A percentile compares a stretch with the other conserved stretches of the same genome.
Evolutionary conservation across 1,284 basidiomycete genomes (phyloP).

Genomic region (Golubevia sp.): DNA sequence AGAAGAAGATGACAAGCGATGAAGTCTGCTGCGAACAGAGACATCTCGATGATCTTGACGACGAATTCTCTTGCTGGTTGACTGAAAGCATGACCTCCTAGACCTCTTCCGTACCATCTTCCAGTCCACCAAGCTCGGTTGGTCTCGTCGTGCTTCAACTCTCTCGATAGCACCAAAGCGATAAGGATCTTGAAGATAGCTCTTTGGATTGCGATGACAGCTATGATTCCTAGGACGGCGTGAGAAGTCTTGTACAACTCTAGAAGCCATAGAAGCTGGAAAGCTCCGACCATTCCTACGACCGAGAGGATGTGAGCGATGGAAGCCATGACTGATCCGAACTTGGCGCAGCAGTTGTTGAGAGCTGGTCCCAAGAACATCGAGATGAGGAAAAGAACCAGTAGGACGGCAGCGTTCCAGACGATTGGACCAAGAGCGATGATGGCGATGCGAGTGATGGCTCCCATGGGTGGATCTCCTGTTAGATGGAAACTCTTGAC

Average conservation of each 20-base stretch:
- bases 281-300: constrained; percentile 36
- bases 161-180: constrained; percentile 53
- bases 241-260: constrained; percentile 9
- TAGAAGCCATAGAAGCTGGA: background rate
- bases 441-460: constrained; percentile 87
- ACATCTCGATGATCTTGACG: constrained; percentile 62
- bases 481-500: constrained; percentile 56
- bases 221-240: constrained; percentile 77
- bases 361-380: constrained; percentile 90
- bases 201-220: constrained; percentile 72
- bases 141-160: constrained; percentile 61
- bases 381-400: constrained; percentile 85
- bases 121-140: constrained; percentile 62
- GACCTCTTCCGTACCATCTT: constrained; percentile 59
- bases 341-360: constrained; percentile 67
- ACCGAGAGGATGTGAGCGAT: constrained; percentile 57
- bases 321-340: constrained; percentile 58
- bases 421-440: constrained; percentile 93
- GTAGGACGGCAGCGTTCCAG: constrained; percentile 86
- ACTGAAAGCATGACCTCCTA: constrained; percentile 58
- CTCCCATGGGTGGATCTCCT: constrained; percentile 66
- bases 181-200: constrained; percentile 61
- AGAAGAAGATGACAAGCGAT: constrained; percentile 51
- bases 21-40: constrained; percentile 55
- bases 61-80: constrained; percentile 59